Evolutionary conservation across 208 protist species (phyloP), one percentile per base, ranked within the genome.

Genomic region (Leishmania mexicana): DNA sequence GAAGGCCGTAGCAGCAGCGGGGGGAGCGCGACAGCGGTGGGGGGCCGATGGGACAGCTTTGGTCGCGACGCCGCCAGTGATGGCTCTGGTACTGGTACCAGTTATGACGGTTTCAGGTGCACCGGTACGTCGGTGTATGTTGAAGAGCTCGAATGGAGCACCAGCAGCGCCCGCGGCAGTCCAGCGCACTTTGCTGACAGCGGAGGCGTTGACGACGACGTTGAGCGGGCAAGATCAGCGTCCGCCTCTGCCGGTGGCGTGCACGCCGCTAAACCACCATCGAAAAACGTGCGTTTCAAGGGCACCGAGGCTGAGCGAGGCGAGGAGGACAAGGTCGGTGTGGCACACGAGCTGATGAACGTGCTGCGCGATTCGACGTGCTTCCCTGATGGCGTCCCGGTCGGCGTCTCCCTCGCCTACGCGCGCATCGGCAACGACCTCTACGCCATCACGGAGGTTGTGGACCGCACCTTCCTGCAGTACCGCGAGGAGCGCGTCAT

Each of bases 381-480:
- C 74, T 92, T 86, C 51, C 89, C 85, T 1, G 85, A 87, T 31
- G 93, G 93, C 3, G 70, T 94, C 3, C 77, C 76, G 11, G 74
- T 96, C 7, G 85, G 84, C 10, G 80, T 96, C 17, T 58, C 80
- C 15, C 83, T 96, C 38, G 80, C 85, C 13, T 95, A 95, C 76
- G 73, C 93, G 13, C 89, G 93, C 65, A 86, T 96, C 65, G 90
- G 90, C 42, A 83, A 93, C 68, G 84, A 90, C 76, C 83, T 96
- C 10, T 96, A 94, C 84, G 83, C 80, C 49, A 86, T 95, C n/a
- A 90, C 81, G 6, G 87, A 94, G 71, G 84, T 96, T 21, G 84
- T 88, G 8, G 93, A 95, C 79, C 81, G 84, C 65, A 92, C 91
- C 17, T 93, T 96, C 75, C 76, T 92, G 53, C 91, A 96, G 78